Base-by-base conservation (phyloP, 495 filamentous ascomycete genomes). In the Neurospora sublineolata region DNA sequence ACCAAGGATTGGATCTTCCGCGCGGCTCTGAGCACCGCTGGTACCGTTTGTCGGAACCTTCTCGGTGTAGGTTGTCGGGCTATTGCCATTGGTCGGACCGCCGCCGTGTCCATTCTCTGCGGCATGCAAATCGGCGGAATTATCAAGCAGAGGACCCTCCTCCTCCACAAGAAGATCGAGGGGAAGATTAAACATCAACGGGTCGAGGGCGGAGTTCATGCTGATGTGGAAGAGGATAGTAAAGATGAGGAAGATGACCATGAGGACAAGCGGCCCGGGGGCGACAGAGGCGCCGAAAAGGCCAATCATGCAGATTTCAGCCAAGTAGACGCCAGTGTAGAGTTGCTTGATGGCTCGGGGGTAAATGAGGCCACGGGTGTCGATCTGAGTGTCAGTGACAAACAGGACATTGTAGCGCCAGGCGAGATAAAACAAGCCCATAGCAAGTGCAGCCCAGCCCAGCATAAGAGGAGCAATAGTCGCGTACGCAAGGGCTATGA, bases 401-500 rank as follows among this genome's bases (percentile, higher is more conserved):
- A 96, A 99, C 67, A 99, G 86, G 76, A 98, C 79, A 78, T 99
- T 97, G 86, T 99, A 98, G 6, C 93, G 89, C 87, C 92, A 97
- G 70, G 95, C 94, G 67, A 97, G 84, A 82, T 97, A 97, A 82
- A 99, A 93, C 70, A 97, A 84, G 70, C 86, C 89, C 72, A 98
- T 85, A 71, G 92, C 94, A 68, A 97, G 84, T 23, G 90, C 89
- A 40, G 91, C 91, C 81, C 97, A 97, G 30, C 90, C 93, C 64
- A 97, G 83, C 76, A 98, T 91, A 58, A 98, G 82, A 0, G 95
- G 95, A 18, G 95, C 93, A 77, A 98, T 97, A 78, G 88, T 89
- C 38, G 94, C 91, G 79, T 99, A 99, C 27, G 89, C 90, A 73
- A 98, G 92, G 41, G 90, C 92, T 87, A 74, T 6, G 20, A 0